Percentiles rank a stretch among this genome's conserved stretches.
phyloP scores from a whole-genome alignment of 2,329 filamentous ascomycete genomes.

The Ophiostoma triangulosporum region DNA sequence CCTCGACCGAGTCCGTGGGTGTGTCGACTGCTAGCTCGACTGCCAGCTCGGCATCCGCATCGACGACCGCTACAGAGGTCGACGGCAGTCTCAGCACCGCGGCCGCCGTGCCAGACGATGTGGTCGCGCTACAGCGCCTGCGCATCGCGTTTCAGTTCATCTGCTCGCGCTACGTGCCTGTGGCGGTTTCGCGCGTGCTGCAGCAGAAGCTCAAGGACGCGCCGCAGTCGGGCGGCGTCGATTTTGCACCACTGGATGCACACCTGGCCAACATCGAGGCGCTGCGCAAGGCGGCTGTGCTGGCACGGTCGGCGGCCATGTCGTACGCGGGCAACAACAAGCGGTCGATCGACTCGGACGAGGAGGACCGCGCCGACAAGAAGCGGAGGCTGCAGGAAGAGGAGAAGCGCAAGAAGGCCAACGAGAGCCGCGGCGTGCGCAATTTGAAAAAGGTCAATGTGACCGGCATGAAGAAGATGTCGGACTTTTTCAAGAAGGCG shows the following conservation, averaged over 20 bases:
- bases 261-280: conserved; percentile 55
- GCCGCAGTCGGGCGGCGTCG: conserved; percentile 20
- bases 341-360: conserved; percentile 32
- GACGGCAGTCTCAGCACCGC: conserved; percentile 23
- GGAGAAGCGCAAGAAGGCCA: conserved; percentile 67
- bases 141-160: conserved; percentile 53
- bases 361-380: conserved; percentile 57
- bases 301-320: conserved; percentile 46
- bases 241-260: conserved; percentile 58
- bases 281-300: conserved; percentile 57
- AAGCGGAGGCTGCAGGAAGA: conserved; percentile 79
- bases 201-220: conserved; percentile 23
- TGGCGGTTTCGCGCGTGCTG: conserved; percentile 29
- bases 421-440: conserved; percentile 61
- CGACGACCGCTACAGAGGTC: neutral
- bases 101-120: conserved; percentile 28
- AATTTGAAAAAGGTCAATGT: conserved; percentile 84
- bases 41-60: conserved; percentile 28
- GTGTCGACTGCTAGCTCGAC: conserved; percentile 31
- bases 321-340: conserved; percentile 57
- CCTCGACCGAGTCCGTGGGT: conserved; percentile 19
- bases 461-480: conserved; percentile 92
- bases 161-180: conserved; percentile 44
- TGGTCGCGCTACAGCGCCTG: conserved; percentile 48
- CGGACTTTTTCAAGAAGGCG: conserved; percentile 77